Evolutionary conservation across 176 grass and related monocot genomes (phyloP), one percentile per base, ranked within the genome.

Genomic region (Musa acuminata): DNA sequence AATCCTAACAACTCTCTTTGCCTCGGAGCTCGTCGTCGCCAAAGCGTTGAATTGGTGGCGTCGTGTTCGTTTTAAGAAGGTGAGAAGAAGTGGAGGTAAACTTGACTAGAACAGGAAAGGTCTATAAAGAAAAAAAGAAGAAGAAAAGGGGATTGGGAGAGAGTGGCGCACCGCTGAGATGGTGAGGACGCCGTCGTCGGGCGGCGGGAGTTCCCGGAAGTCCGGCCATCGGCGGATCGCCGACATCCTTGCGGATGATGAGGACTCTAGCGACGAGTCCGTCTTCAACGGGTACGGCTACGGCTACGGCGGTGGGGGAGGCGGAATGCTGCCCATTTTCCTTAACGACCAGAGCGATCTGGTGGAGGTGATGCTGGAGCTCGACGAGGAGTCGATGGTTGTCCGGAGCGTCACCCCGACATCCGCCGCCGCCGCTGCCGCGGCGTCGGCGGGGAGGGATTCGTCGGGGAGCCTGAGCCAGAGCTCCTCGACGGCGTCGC

Each of bases 401-500:
- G 66, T 79, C 23, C 77, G 77, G 5, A 79, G 77, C 77, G 77
- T 79, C 66, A 69, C 75, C 19, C 50, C 77, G 17, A 66, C 77
- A 1, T 7, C 65, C 10, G 22, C 65, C 16, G n/a, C n/a, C n/a
- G 14, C 17, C 17, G 72, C 71, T 0, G 70, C 50, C 20, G n/a
- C 71, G 35, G 16, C 67, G 14, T 48, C 68, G 7, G 10, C 8
- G 17, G 53, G n/a, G 51, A 13, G 52, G 72, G 23, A 54, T 35
- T 74, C 52, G 52, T 53, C 52, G 23, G 52, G 49, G 21, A 80
- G 69, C 82, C 86, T 94, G 19, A 94, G 95, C 82, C 80, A 86
- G 12, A 84, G 88, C 86, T 99, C 95, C 21, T 94, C 95, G 2
- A 99, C 95, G 66, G 84, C 95, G 63, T 99, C 95, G 19, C 57